Percentiles rank a stretch among this genome's conserved stretches.
Conservation (phyloP, 225 moss, liverwort and hornwort species). For the Lunularia cruciata region DNA sequence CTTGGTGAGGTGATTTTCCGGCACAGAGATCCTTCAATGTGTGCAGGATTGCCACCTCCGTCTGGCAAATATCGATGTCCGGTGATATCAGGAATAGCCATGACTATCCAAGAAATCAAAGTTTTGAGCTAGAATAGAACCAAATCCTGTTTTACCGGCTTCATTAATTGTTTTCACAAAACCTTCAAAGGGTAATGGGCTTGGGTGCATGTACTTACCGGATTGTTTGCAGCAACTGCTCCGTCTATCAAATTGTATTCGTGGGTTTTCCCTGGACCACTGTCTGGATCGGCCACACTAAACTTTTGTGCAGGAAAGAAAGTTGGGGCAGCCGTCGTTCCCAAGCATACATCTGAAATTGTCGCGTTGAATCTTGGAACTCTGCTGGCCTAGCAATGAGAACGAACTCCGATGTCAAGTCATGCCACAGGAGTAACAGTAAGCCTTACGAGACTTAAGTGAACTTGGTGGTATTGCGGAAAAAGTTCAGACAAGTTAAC, state of each 20-base stretch:
- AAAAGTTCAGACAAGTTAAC: too few relatives aligned
- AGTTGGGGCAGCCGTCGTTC: constrained; percentile 69
- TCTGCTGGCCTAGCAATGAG: background rate
- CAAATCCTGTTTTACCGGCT: background rate
- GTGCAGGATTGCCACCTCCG: constrained; percentile 23
- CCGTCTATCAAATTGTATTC: constrained; percentile 70
- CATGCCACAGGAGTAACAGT: background rate
- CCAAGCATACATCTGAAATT: constrained; percentile 50
- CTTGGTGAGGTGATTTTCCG: background rate
- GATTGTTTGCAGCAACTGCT: constrained; percentile 65
- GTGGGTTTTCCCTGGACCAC: constrained; percentile 18
- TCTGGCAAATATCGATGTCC: background rate
- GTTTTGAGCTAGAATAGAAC: too few relatives aligned
- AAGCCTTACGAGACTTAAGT: too few relatives aligned
- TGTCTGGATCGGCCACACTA: constrained; percentile 40
- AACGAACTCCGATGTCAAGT: constrained; percentile 26
- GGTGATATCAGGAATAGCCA: too few relatives aligned
- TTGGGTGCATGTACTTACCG: constrained; percentile 24
- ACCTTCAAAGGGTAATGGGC: background rate
- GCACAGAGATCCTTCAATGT: constrained; percentile 1
- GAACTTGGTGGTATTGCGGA: too few relatives aligned
- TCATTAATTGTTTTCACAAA: background rate
- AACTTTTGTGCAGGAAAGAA: constrained; percentile 60
- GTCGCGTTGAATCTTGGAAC: constrained; percentile 46
- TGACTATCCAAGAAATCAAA: too few relatives aligned